Conservation (phyloP, 352 stramenopile genomes). For the Pythium monospermum region DNA sequence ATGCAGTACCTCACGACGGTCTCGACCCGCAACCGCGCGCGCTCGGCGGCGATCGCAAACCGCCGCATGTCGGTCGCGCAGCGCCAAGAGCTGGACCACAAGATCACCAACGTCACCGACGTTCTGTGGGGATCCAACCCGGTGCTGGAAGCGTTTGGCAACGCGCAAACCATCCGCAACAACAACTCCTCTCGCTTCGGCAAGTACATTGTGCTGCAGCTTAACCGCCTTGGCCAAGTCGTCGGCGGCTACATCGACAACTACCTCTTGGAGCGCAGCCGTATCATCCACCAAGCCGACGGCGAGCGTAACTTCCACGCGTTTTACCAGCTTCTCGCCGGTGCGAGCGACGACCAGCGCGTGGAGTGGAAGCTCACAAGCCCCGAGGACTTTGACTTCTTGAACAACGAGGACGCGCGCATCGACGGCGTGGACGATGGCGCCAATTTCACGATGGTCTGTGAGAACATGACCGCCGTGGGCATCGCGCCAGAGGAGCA, state of each 20-base stretch:
- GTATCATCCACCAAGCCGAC: conserved; percentile 80
- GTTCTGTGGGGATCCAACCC: conserved; percentile 78
- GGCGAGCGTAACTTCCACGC: conserved; percentile 92
- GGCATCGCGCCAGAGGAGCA: conserved; percentile 74
- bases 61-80: conserved; percentile 74
- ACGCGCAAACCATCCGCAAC: conserved; percentile 85
- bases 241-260: conserved; percentile 83
- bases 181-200: conserved; percentile 85
- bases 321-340: conserved; percentile 91
- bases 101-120: conserved; percentile 65
- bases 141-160: conserved; percentile 82
- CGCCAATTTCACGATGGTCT: conserved; percentile 54
- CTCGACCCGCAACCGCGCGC: conserved; percentile 59
- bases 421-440: conserved; percentile 80
- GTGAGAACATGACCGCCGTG: conserved; percentile 60
- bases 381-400: conserved; percentile 55
- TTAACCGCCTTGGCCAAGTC: conserved; percentile 76
- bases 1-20: conserved; percentile 93
- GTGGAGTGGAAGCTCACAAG: conserved; percentile 49
- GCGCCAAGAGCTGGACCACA: conserved; percentile 66
- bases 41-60: conserved; percentile 67
- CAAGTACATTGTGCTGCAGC: conserved; percentile 86
- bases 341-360: conserved; percentile 44
- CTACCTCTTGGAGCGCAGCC: conserved; percentile 91
- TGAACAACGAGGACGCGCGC: conserved; percentile 55